Evolutionary conservation across 1,284 basidiomycete species (phyloP), one percentile per base, ranked within the genome.

Genomic region (Trametes versicolor): DNA sequence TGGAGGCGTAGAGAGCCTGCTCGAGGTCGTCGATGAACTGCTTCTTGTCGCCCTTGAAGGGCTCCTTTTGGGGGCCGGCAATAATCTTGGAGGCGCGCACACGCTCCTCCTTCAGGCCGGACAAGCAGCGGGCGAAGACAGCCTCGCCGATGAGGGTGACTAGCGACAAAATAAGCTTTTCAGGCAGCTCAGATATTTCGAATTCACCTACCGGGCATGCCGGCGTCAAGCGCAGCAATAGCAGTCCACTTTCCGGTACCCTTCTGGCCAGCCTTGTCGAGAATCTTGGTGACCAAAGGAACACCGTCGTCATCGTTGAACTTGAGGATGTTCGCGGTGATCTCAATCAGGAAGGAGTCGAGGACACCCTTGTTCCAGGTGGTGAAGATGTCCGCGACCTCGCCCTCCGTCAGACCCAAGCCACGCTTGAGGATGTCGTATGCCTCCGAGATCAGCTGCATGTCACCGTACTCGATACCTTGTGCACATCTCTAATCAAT

Each of bases 191-290:
- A 21, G 13, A 25, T 0, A 41, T 45, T 27, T n/a, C 12, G 9
- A 19, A 21, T 29, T 52, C 19, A 77, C 87, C 68, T 70, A 92
- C 92, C 92, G 67, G 94, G 89, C 75, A 89, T 93, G 76, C 97
- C 97, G 72, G 96, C 92, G 76, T 99, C 98, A 71, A 99, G 91
- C 67, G 98, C 98, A 77, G 96, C 95, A 76, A 99, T 94, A 70
- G 98, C 98, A 67, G 98, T 99, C 98, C 98, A 99, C 83, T 99
- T 99, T 66, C 98, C 98, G 71, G 98, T 99, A 79, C 98, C 98
- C 85, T 99, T 99, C 82, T 99, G 98, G 65, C 97, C 98, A 70
- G 98, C 98, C 76, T 93, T 78, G 80, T 98, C 97, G 70, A 98
- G 87, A 75, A 99, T 98, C 85, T 99, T 99, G 76, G 84, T 86